Percentiles rank a stretch among this genome's conserved stretches.
phyloP scores from a whole-genome alignment of 345 rosid genomes.

The Tarenaya hassleriana region DNA sequence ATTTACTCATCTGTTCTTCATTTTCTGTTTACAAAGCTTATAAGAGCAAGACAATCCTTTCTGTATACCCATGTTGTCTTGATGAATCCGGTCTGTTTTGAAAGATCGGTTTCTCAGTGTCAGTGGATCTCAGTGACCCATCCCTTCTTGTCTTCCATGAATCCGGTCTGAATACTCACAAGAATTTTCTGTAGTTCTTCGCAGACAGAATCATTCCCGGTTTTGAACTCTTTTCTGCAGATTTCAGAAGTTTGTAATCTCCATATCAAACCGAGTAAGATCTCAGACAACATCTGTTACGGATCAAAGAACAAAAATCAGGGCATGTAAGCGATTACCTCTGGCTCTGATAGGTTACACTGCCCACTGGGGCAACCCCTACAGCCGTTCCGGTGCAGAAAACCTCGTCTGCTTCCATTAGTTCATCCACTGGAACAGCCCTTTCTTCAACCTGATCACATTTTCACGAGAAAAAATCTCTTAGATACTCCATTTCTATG shows the following conservation, averaged over 20 bases:
- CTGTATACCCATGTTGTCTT: too few species aligned
- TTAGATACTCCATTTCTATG: not conserved
- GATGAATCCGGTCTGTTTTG: too few species aligned
- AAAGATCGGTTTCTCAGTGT: constrained; percentile 23
- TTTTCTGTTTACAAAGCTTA: constrained; percentile 8
- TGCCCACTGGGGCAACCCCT: constrained; percentile 44
- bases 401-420: constrained; percentile 47
- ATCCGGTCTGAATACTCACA: constrained; percentile 65
- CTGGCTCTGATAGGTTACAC: constrained; percentile 34
- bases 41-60: constrained; percentile 3
- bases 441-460: constrained; percentile 37
- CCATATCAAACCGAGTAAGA: constrained; percentile 6
- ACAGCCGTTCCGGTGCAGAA: constrained; percentile 58
- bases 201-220: constrained; percentile 36
- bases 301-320: not conserved
- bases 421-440: constrained; percentile 34
- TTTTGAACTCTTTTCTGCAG: constrained; percentile 55
- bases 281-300: not conserved
- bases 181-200: constrained; percentile 48
- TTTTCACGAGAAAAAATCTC: not conserved
- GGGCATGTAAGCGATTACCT: constrained; percentile 24
- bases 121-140: constrained; percentile 51
- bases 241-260: constrained; percentile 3
- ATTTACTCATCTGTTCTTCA: constrained; percentile 10
- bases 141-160: constrained; percentile 58